phyloP scores from a whole-genome alignment of 495 filamentous ascomycete species.

The Tuber melanosporum region DNA sequence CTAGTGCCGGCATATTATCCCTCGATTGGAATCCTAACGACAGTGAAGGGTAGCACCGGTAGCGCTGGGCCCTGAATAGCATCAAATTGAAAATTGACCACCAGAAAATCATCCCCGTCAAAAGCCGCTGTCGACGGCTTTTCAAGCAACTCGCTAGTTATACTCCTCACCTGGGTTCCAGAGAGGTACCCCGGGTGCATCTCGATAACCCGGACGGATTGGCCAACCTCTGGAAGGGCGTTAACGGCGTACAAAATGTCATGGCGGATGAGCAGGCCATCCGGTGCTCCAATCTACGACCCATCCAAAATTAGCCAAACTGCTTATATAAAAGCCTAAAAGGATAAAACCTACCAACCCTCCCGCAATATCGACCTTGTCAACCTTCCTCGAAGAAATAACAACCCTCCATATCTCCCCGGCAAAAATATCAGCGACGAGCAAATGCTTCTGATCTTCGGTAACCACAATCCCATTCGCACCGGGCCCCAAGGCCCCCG shows the following conservation, averaged over 20 bases:
- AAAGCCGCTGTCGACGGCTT: constrained; percentile 9
- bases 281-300: constrained; percentile 12
- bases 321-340: no score
- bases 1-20: background rate
- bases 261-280: constrained; percentile 17
- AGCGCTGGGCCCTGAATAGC: background rate
- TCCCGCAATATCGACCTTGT: constrained; percentile 6
- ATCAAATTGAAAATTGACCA: constrained; percentile 5
- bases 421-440: constrained; percentile 9
- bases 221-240: background rate
- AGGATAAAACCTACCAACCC: background rate
- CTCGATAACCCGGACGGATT: constrained; percentile 8
- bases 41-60: constrained; percentile 8
- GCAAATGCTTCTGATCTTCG: constrained; percentile 7
- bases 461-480: constrained; percentile 22
- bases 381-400: constrained; percentile 5
- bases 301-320: background rate
- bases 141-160: background rate
- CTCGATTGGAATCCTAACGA: constrained; percentile 8
- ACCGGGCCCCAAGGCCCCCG: background rate
- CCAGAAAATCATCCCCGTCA: constrained; percentile 8
- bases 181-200: constrained; percentile 8
- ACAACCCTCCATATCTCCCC: constrained; percentile 12
- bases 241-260: constrained; percentile 15
- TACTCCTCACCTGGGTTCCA: background rate